Percentiles rank a stretch among this genome's conserved stretches.
These are phyloP conservation scores for Trichosporon faecale DNA, from an alignment of 1,284 basidiomycete genomes.

Conservation along the genomic window DNA sequence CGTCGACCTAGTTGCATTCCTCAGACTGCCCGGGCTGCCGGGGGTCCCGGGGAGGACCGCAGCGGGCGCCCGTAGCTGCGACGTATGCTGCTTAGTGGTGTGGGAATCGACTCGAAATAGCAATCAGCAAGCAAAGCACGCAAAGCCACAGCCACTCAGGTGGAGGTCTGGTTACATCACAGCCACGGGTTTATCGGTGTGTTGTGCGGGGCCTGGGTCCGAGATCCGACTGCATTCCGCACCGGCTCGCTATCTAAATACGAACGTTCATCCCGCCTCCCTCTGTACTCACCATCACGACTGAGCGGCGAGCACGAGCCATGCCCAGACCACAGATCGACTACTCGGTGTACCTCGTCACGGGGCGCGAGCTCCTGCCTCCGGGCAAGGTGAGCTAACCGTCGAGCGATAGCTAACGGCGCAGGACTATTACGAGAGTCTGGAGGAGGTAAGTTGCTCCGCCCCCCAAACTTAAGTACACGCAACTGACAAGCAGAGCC, in stretches of 20 bases:
- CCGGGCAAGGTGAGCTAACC: constrained; percentile 62
- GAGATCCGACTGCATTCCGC: not conserved
- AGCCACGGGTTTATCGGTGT: not conserved
- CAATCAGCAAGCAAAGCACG: not conserved
- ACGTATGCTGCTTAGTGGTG: not conserved
- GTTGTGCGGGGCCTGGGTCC: not conserved
- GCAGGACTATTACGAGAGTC: constrained; percentile 69
- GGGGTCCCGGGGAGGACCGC: too few relatives aligned
- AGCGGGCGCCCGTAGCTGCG: too few relatives aligned
- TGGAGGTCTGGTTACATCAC: not conserved
- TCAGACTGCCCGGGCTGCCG: too few relatives aligned
- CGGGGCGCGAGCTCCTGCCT: constrained; percentile 74
- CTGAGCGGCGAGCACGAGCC: not conserved
- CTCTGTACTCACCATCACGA: not conserved
- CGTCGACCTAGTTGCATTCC: not conserved
- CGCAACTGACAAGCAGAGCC: constrained; percentile 55
- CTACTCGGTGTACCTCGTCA: constrained; percentile 82
- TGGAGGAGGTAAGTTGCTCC: constrained; percentile 66
- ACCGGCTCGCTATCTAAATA: not conserved
- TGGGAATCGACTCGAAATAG: not conserved
- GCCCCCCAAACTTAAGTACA: too few relatives aligned
- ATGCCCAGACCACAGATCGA: constrained; percentile 56
- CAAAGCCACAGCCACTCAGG: not conserved
- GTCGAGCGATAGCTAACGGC: constrained; percentile 14
- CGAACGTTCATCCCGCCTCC: not conserved